These are phyloP conservation scores for Pisolithus tinctorius DNA, from an alignment of 768 basidiomycete species.

Conservation along the genomic window DNA sequence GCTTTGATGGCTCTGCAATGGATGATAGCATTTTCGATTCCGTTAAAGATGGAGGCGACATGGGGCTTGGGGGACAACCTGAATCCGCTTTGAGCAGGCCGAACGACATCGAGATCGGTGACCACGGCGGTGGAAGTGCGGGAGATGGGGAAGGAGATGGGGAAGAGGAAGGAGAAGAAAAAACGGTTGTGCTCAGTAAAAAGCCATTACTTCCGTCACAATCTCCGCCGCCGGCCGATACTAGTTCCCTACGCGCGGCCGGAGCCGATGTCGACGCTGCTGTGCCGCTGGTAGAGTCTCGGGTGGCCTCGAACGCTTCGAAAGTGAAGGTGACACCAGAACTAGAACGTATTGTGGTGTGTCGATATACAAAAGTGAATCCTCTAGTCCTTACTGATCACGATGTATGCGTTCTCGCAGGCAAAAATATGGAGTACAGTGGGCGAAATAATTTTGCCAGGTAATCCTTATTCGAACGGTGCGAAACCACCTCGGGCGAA, in stretches of 20 bases:
- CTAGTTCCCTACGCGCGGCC: not conserved
- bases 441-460: constrained; percentile 58
- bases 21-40: constrained; percentile 7
- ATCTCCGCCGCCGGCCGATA: not conserved
- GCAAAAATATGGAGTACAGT: constrained; percentile 62
- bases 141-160: constrained; percentile 3
- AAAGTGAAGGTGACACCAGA: constrained; percentile 53
- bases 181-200: constrained; percentile 26
- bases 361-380: constrained; percentile 15
- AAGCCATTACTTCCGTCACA: not conserved
- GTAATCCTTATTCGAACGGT: constrained; percentile 33
- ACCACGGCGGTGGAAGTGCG: not conserved
- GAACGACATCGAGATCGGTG: not conserved
- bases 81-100: not conserved
- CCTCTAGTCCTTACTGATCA: not conserved
- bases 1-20: not conserved
- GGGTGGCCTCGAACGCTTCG: constrained; percentile 17
- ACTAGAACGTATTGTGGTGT: constrained; percentile 57
- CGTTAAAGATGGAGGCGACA: constrained; percentile 8
- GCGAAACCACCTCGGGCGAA: constrained; percentile 45
- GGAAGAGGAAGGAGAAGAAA: constrained; percentile 23
- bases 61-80: constrained; percentile 6
- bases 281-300: constrained; percentile 1
- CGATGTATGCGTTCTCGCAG: constrained; percentile 27
- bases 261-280: constrained; percentile 4